Evolutionary conservation across 2,329 filamentous ascomycete species (phyloP), one percentile per base, ranked within the genome.

Genomic region (Pyrenophora seminiperda): DNA sequence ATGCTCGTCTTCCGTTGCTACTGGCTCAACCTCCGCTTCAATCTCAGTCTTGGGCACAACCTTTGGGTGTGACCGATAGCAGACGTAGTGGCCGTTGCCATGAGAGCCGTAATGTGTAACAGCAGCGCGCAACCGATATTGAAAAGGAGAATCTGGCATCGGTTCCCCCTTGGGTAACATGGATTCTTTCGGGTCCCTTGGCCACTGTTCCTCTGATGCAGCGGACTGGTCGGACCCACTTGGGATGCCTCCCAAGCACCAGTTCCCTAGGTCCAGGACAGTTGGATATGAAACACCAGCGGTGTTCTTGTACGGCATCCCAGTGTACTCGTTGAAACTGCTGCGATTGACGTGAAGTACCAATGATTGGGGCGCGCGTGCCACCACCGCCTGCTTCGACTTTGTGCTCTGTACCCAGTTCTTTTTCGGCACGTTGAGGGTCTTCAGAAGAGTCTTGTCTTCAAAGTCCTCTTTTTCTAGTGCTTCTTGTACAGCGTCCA

Each of bases 61-160:
- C 24, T 33, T 55, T 15, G 83, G 79, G 64, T 90, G 87, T 64
- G 88, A 89, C 42, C 90, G 83, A 72, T 94, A 96, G 70, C 91
- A 96, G 31, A 97, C 86, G 63, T 99, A 97, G 74, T 99, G 94
- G 0, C 94, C 94, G 63, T 96, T 96, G 55, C 97, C 91, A 70
- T 97, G 94, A 24, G 89, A 82, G 3, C 94, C 94, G 54, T 89
- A 90, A 68, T 97, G 94, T 1, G 91, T 94, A 7, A 97, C 83
- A 0, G 93, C 89, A 22, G 92, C 91, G 44, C 88, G 84, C 13
- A 97, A 78, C 66, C 90, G 84, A 69, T 96, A 97, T 1, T 87
- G 65, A 14, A 70, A 71, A 1, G 63, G 66, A 15, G 66, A 67
- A 5, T 49, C 34, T 22, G 77, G 20, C 79, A 63, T 44, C 56